Conservation (phyloP, 148 eudicot genomes). For the Camellia sinensis region DNA sequence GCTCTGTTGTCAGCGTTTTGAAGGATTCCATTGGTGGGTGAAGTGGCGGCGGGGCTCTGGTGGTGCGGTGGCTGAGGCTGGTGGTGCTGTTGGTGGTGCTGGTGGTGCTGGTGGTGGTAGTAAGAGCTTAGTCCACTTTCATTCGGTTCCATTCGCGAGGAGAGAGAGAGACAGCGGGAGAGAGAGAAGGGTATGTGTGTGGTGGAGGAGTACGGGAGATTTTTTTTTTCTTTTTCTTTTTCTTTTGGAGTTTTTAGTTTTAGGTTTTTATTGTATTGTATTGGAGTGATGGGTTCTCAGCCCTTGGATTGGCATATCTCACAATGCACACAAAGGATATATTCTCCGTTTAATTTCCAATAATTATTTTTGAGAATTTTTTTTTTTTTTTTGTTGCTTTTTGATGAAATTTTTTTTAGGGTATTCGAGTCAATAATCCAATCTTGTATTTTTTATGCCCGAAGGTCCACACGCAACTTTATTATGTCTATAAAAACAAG, state of each 20-base stretch:
- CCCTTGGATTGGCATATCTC: not conserved
- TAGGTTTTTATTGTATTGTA: not conserved
- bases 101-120: slow-evolving; percentile 45
- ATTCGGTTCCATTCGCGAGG: slow-evolving; percentile 45
- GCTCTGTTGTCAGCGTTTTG: slow-evolving; percentile 18
- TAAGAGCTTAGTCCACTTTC: slow-evolving; percentile 50
- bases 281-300: not conserved
- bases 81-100: slow-evolving; percentile 16
- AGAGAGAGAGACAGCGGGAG: slow-evolving; percentile 2
- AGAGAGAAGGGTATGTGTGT: not conserved
- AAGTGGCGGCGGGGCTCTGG: slow-evolving; percentile 18
- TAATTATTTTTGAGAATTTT: too few relatives aligned
- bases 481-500: too few relatives aligned
- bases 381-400: too few relatives aligned
- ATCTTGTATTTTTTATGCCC: too few relatives aligned
- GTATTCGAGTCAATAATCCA: too few relatives aligned
- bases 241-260: not conserved
- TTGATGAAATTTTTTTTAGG: too few relatives aligned
- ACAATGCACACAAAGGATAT: too few relatives aligned
- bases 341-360: too few relatives aligned
- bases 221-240: not conserved
- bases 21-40: slow-evolving; percentile 33
- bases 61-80: slow-evolving; percentile 22
- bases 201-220: not conserved
- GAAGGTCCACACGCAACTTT: too few relatives aligned